Conservation (phyloP, 768 basidiomycete genomes). For the Trametopsis cervina region DNA sequence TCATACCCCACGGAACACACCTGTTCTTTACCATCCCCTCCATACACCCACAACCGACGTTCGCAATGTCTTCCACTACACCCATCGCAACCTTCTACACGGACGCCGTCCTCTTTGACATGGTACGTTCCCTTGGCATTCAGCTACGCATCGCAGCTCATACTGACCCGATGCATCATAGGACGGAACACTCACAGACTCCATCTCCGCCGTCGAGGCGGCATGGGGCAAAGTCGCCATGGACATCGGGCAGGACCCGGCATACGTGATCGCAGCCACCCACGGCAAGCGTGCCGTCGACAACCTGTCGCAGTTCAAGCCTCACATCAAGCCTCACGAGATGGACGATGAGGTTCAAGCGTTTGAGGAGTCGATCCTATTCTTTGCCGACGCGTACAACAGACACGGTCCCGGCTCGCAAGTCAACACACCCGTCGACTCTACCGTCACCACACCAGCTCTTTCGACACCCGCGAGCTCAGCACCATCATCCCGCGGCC, state of each 20-base stretch:
- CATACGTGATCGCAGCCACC: slow-evolving; percentile 61
- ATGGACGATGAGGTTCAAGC: slow-evolving; percentile 49
- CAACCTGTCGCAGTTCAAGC: slow-evolving; percentile 59
- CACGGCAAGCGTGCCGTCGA: slow-evolving; percentile 74
- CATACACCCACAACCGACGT: too few species aligned
- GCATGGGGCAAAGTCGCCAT: slow-evolving; percentile 68
- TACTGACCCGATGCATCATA: slow-evolving; percentile 21
- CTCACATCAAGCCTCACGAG: slow-evolving; percentile 45
- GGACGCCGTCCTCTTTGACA: slow-evolving; percentile 61
- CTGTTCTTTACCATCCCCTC: too few species aligned
- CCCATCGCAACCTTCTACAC: slow-evolving; percentile 30
- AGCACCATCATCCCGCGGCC: slow-evolving; percentile 33
- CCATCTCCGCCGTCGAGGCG: slow-evolving; percentile 68
- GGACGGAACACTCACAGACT: slow-evolving; percentile 71
- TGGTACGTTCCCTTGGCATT: slow-evolving; percentile 34
- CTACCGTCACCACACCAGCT: slow-evolving; percentile 35
- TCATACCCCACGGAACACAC: too few species aligned
- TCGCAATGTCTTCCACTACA: too few species aligned
- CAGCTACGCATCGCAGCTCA: not conserved
- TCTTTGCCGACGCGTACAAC: slow-evolving; percentile 54
- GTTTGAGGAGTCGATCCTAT: slow-evolving; percentile 61
- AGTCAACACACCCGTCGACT: slow-evolving; percentile 17
- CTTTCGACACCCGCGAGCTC: slow-evolving; percentile 29
- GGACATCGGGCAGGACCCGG: slow-evolving; percentile 61
- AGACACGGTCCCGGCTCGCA: slow-evolving; percentile 33